Evolutionary conservation across 257 asterid species (phyloP).

Genomic region (Rauvolfia tetraphylla): DNA sequence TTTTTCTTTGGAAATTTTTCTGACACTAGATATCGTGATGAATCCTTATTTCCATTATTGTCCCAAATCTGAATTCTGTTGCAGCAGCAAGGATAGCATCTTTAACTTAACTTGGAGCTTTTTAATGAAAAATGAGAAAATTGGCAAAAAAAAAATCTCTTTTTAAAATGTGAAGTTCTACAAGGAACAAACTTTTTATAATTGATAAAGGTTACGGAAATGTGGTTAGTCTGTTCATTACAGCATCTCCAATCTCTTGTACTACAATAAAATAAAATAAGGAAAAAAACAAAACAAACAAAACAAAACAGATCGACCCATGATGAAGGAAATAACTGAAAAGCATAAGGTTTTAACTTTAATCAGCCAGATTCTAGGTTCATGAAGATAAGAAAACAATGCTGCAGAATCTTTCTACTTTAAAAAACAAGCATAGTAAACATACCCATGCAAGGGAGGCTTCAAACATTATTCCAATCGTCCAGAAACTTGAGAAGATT

Average conservation of each 20-base stretch:
- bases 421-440: background rate
- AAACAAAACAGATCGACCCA: background rate
- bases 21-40: background rate
- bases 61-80: background rate
- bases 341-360: background rate
- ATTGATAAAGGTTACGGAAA: background rate
- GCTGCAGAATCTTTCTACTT: background rate
- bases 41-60: background rate
- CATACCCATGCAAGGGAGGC: constrained; percentile 85
- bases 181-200: background rate
- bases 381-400: background rate
- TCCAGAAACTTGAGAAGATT: constrained; percentile 69
- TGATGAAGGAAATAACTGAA: background rate
- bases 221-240: background rate
- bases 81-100: background rate
- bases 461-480: constrained; percentile 63
- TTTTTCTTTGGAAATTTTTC: background rate
- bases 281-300: background rate
- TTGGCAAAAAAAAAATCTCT: background rate
- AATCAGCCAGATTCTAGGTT: background rate
- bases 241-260: background rate
- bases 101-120: background rate
- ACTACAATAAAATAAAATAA: background rate
- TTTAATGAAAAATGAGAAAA: background rate
- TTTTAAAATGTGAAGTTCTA: background rate